Base-by-base conservation (phyloP, 257 asterid species). In the Scutellaria minor region DNA sequence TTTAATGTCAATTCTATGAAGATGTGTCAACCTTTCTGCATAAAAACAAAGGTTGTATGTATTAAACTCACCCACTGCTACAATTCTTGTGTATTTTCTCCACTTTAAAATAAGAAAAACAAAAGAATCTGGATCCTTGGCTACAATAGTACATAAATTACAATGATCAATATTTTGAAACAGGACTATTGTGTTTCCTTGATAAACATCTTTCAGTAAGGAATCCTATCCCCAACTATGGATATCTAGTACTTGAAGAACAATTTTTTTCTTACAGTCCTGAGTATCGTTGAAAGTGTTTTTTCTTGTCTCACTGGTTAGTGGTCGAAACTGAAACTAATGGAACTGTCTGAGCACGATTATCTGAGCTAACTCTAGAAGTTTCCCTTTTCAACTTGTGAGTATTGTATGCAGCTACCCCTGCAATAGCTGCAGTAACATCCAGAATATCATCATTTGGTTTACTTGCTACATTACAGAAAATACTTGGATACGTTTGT, bases 331-430 rank as follows among this genome's bases (percentile, higher is more conserved):
- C 59, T 24, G 79, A 15, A 50, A 75, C 80, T 1, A 83, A 79
- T 13, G 90, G 95, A 64, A 85, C 22, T 27, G 89, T 78, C 57
- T 82, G 79, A 46, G 60, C 50, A 47, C 86, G 77, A 62, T 83
- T 82, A 1, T 66, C 83, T 52, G 90, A 66, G 76, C 66, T 72
- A 72, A 64, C 79, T 53, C 81, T 83, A 66, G 90, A 66, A 75
- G 96, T 89, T 80, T 85, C 95, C 85, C 81, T 94, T 62, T 89
- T 91, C 86, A 94, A 79, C 89, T 94, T 91, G 84, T 79, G 87
- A 76, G 89, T 91, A 69, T 91, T 94, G 83, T 94, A 94, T 31
- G 96, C 99, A 68, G 91, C 99, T 48, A 94, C 98, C 70, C 99
- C 98, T 35, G 83, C 86, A 68, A 94, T 91, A 44, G 99, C 99